A percentile compares a stretch with the other conserved stretches of the same genome.
phyloP scores from a whole-genome alignment of 148 eudicot species.

The Beta vulgaris region DNA sequence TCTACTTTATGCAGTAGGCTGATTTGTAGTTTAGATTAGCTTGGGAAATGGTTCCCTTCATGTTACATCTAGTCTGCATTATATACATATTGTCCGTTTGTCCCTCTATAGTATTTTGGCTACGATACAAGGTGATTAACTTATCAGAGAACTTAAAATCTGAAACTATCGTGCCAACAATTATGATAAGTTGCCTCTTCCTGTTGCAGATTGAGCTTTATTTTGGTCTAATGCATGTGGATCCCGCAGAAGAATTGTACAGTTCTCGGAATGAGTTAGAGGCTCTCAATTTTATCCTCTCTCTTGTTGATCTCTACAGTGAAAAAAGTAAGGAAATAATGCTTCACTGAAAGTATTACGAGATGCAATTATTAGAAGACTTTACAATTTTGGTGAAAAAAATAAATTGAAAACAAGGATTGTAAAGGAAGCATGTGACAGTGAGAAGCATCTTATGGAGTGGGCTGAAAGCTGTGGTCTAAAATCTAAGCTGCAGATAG shows the following conservation, averaged over 20 bases:
- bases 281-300: constrained; percentile 59
- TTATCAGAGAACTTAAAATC: background rate
- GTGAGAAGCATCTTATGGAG: constrained; percentile 49
- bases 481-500: constrained; percentile 61
- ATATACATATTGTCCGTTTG: too few species aligned
- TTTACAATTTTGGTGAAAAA: constrained; percentile 47
- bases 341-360: constrained; percentile 35
- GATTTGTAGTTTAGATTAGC: background rate
- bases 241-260: constrained; percentile 30
- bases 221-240: constrained; percentile 43
- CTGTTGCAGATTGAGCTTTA: constrained; percentile 74
- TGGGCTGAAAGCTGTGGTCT: constrained; percentile 79
- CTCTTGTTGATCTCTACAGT: constrained; percentile 38
- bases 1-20: background rate
- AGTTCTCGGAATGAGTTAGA: constrained; percentile 83
- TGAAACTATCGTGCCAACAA: background rate
- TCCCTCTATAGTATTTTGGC: background rate
- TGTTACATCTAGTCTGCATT: too few species aligned
- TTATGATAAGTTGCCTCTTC: constrained; percentile 6
- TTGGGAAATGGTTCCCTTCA: background rate
- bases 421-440: constrained; percentile 40
- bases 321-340: constrained; percentile 23
- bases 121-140: background rate
- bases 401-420: constrained; percentile 34
- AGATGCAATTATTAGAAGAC: constrained; percentile 34